phyloP scores from a whole-genome alignment of 78 protist species.

The Isochrysis galbana region DNA sequence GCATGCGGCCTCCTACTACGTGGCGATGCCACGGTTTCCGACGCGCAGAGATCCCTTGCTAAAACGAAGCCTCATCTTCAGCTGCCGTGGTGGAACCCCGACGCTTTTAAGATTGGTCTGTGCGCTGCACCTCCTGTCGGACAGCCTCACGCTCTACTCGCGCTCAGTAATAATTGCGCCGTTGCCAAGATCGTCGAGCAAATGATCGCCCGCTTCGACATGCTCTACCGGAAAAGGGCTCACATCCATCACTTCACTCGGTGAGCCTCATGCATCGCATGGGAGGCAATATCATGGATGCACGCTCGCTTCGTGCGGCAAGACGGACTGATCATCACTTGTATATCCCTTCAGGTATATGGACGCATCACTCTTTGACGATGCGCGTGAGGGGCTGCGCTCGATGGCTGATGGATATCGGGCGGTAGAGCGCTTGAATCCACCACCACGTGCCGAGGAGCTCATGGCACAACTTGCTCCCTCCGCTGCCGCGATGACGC shows the following conservation, averaged over 20 bases:
- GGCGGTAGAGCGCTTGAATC: not conserved
- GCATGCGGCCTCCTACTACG: no score
- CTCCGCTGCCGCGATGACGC: not conserved
- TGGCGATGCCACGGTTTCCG: slow-evolving; percentile 66
- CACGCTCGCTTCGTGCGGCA: no score
- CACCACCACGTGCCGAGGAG: not conserved
- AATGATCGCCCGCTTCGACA: slow-evolving; percentile 40
- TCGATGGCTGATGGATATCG: not conserved
- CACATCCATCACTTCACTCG: slow-evolving; percentile 64
- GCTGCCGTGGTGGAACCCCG: slow-evolving; percentile 12
- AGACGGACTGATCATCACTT: no score
- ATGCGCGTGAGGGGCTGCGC: not conserved
- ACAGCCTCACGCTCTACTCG: slow-evolving; percentile 52
- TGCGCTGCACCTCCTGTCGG: slow-evolving; percentile 52
- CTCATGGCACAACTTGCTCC: not conserved
- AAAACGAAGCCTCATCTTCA: not conserved
- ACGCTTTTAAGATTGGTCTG: slow-evolving; percentile 47
- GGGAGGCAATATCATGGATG: no score
- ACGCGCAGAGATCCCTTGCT: slow-evolving; percentile 60
- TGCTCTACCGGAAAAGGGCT: slow-evolving; percentile 31
- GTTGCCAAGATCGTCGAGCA: slow-evolving; percentile 5
- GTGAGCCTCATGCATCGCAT: no score
- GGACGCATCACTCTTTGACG: not conserved
- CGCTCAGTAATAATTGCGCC: slow-evolving; percentile 56
- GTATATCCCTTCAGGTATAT: no score